Evolutionary conservation across 495 filamentous ascomycete genomes (phyloP), one percentile per base, ranked within the genome.

Genomic region (Eremomyces bilateralis): DNA sequence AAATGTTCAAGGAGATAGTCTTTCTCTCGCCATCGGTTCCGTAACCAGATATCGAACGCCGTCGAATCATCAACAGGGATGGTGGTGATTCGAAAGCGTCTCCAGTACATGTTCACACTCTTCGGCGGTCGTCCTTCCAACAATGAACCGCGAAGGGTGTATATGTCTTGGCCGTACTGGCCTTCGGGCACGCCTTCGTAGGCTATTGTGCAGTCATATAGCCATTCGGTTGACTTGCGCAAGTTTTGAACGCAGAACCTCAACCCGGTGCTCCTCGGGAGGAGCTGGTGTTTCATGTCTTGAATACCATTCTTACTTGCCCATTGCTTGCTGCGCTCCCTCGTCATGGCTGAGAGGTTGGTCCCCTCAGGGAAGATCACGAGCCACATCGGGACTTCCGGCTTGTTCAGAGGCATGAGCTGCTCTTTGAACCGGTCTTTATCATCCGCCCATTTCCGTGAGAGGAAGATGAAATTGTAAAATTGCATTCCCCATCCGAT

Each of bases 41-140:
- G 41, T 15, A 59, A 38, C 55, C 55, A 59, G 15, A 51, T 36
- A 13, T 49, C 49, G 33, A 59, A 59, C 0, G 47, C 52, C 29
- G 44, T 45, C 19, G 40, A 41, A 40, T 57, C 49, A 15, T 53
- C 41, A 6, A 53, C 29, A 1, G 55, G 55, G 18, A 59, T 56
- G 18, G 43, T 37, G 19, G 52, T 34, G 36, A 55, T 42, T 20
- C 40, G 43, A 38, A 56, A 59, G 11, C 55, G 44, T 21, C 55
- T 51, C 52, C 52, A 59, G 27, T 54, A 51, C 55, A 59, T 57
- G 35, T 59, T 59, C 20, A 59, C 55, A 12, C 49, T 53, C 37
- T 57, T 57, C 5, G 55, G 55, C 1, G 55, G 53, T 4, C 55
- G 42, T 4, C 55, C 55, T 44, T 59, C 53, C 30, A 59, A 59